Evolutionary conservation across 805 yeast species (phyloP).

Genomic region (Schwanniomyces pseudopolymorphus): DNA sequence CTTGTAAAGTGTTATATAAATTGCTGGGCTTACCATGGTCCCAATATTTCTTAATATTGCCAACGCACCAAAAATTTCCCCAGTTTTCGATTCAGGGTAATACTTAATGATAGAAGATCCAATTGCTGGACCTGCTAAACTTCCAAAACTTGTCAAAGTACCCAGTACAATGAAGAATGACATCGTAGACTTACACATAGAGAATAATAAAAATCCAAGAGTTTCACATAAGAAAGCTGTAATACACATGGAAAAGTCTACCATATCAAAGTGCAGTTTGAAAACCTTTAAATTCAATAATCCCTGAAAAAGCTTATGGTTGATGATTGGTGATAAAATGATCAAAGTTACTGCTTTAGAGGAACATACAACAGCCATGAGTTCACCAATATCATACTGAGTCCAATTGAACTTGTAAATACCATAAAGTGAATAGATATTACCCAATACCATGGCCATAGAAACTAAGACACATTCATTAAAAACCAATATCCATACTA

Average conservation of each 20-base stretch:
- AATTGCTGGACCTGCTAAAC: conserved; percentile 55
- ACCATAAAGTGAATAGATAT: conserved; percentile 51
- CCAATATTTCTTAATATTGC: conserved; percentile 56
- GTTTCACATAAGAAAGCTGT: conserved; percentile 39
- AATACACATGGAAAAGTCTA: conserved; percentile 44
- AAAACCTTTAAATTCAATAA: conserved; percentile 29
- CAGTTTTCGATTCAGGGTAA: conserved; percentile 56
- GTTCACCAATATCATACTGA: conserved; percentile 54
- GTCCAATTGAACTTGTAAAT: conserved; percentile 55
- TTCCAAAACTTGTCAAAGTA: conserved; percentile 45
- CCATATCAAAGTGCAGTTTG: conserved; percentile 48
- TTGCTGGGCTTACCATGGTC: conserved; percentile 49
- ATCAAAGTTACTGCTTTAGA: conserved; percentile 50
- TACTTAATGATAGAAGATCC: conserved; percentile 63
- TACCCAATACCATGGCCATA: conserved; percentile 36
- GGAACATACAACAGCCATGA: conserved; percentile 52
- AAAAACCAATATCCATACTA: conserved; percentile 48
- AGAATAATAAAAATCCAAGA: conserved; percentile 34
- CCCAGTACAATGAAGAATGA: conserved; percentile 31
- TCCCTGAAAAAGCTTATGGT: conserved; percentile 35
- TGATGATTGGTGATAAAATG: conserved; percentile 49
- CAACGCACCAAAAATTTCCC: conserved; percentile 73
- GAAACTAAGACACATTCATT: conserved; percentile 43
- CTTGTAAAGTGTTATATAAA: conserved; percentile 48
- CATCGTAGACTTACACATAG: conserved; percentile 25